Evolutionary conservation across 306 rosid genomes (phyloP).

Genomic region (Gastrolobium bilobum): DNA sequence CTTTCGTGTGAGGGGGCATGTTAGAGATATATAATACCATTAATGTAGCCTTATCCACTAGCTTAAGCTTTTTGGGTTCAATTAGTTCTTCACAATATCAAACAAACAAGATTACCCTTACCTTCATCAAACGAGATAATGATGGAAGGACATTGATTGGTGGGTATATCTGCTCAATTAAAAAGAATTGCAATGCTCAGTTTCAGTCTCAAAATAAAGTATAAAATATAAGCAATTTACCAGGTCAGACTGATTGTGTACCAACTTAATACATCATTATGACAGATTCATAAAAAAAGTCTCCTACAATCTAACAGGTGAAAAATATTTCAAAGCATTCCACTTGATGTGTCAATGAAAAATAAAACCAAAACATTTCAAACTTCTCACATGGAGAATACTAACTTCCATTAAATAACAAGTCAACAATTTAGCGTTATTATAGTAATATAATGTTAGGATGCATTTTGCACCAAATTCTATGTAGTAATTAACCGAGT

Average conservation of each 20-base stretch:
- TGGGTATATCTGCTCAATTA: constrained; percentile 82
- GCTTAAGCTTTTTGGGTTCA: too few relatives aligned
- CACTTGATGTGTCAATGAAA: constrained; percentile 21
- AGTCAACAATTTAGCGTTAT: constrained; percentile 30
- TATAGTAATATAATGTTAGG: constrained; percentile 9
- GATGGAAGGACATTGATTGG: constrained; percentile 99
- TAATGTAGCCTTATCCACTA: too few relatives aligned
- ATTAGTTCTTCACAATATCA: neutral
- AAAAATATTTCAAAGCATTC: constrained; percentile 7
- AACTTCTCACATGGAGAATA: constrained; percentile 20
- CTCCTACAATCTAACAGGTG: constrained; percentile 14
- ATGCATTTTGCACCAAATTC: constrained; percentile 31
- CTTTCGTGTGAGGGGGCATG: too few relatives aligned
- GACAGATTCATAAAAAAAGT: constrained; percentile 18
- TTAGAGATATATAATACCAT: too few relatives aligned
- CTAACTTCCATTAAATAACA: constrained; percentile 14
- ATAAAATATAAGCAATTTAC: constrained; percentile 1
- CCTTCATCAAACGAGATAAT: constrained; percentile 99
- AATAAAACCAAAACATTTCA: constrained; percentile 31
- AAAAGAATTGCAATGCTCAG: constrained; percentile 47
- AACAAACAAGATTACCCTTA: constrained; percentile 50
- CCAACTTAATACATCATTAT: neutral
- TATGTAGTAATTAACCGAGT: constrained; percentile 2
- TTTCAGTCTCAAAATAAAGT: constrained; percentile 29
- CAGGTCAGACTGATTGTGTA: neutral